Evolutionary conservation across 2,329 filamentous ascomycete species (phyloP).

Genomic region (Ophiostoma sp.): DNA sequence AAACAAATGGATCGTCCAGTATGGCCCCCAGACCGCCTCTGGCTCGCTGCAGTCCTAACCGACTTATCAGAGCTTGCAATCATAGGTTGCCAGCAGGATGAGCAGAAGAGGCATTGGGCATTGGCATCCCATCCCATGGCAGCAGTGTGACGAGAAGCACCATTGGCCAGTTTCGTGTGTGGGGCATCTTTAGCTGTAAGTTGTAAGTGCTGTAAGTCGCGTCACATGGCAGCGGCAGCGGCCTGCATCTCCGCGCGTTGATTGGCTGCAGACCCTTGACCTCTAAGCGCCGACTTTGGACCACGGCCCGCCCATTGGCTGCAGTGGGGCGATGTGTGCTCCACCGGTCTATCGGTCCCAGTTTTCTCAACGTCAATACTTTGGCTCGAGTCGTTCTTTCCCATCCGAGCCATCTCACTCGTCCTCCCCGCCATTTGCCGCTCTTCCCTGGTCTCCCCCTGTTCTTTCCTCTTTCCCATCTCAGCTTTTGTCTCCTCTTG

Average conservation of each 20-base stretch:
- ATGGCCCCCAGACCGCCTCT: not conserved
- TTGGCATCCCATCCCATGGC: not conserved
- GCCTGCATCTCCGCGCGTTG: slow-evolving; percentile 32
- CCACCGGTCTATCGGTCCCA: not conserved
- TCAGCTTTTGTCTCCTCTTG: not conserved
- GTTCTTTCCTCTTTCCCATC: not conserved
- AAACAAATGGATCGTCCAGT: not conserved
- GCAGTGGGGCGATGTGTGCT: not conserved
- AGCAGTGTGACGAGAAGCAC: slow-evolving; percentile 3
- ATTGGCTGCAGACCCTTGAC: slow-evolving; percentile 39
- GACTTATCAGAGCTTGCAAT: not conserved
- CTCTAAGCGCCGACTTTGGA: slow-evolving; percentile 29
- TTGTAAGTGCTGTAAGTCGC: slow-evolving; percentile 7
- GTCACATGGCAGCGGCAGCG: slow-evolving; percentile 28
- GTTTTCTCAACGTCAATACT: not conserved
- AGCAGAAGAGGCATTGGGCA: not conserved
- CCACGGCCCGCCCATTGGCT: slow-evolving; percentile 19
- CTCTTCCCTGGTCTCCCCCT: not conserved
- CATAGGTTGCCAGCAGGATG: not conserved
- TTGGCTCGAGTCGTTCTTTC: slow-evolving; percentile 1
- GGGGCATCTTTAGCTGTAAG: too few relatives aligned
- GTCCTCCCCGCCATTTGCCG: slow-evolving; percentile 6
- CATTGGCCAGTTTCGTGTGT: not conserved
- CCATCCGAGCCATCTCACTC: not conserved
- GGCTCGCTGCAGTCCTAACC: too few relatives aligned